A percentile compares a stretch with the other conserved stretches of the same genome.
phyloP scores from a whole-genome alignment of 2,329 filamentous ascomycete species.

The Keithomyces neogunnii region DNA sequence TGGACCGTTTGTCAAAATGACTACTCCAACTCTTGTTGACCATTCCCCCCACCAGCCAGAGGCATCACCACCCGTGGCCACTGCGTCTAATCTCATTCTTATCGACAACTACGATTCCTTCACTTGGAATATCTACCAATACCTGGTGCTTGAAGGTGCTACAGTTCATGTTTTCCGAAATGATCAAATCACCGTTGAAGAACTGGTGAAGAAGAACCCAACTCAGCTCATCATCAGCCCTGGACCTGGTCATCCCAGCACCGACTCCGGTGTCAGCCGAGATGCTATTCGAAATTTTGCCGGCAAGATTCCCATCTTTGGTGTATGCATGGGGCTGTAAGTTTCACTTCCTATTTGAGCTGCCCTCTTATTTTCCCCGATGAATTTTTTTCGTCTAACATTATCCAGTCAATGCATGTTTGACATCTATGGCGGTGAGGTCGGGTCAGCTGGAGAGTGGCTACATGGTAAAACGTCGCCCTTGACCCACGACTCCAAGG shows the following conservation, averaged over 20 bases:
- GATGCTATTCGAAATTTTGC: constrained; percentile 85
- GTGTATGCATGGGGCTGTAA: constrained; percentile 97
- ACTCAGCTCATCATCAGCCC: constrained; percentile 94
- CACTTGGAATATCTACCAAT: constrained; percentile 99
- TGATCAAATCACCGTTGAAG: constrained; percentile 79
- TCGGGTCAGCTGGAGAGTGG: constrained; percentile 90
- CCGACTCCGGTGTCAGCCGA: constrained; percentile 88
- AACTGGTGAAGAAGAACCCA: constrained; percentile 74
- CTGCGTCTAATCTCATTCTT: constrained; percentile 82
- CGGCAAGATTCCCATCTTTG: constrained; percentile 89
- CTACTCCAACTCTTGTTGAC: constrained; percentile 50
- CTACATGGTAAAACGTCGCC: constrained; percentile 95
- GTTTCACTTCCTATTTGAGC: constrained; percentile 22
- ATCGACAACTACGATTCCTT: constrained; percentile 99
- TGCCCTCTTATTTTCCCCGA: too few species aligned
- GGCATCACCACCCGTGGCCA: constrained; percentile 62
- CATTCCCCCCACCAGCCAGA: constrained; percentile 82
- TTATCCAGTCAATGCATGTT: constrained; percentile 78
- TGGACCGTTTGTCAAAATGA: constrained; percentile 29
- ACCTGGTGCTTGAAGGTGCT: constrained; percentile 91
- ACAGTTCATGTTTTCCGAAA: constrained; percentile 85
- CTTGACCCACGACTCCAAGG: constrained; percentile 79
- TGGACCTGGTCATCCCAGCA: constrained; percentile 84
- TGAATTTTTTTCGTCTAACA: not conserved
- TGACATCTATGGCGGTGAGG: constrained; percentile 82